Evolutionary conservation across 2,329 filamentous ascomycete species (phyloP).

Genomic region (Neonectria coccinea): DNA sequence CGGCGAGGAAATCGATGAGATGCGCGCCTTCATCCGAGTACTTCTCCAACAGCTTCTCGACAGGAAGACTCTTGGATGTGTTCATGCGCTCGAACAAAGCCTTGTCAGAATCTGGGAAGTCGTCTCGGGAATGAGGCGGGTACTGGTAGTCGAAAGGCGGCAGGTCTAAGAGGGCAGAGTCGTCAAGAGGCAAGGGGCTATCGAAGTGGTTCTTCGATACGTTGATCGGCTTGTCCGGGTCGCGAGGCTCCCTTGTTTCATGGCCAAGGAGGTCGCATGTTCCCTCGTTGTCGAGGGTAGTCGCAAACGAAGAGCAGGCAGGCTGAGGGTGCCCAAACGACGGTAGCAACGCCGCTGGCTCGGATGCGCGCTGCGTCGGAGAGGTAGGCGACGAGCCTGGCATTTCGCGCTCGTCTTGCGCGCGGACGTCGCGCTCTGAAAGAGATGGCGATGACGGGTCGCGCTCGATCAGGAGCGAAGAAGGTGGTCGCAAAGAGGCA

Average conservation of each 20-base stretch:
- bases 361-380: not conserved
- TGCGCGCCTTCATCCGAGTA: constrained; percentile 26
- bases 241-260: not conserved
- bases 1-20: constrained; percentile 19
- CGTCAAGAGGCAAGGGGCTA: constrained; percentile 7
- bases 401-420: not conserved
- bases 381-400: constrained; percentile 9
- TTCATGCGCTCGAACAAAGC: constrained; percentile 10
- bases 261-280: not conserved
- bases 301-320: constrained; percentile 17
- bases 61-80: constrained; percentile 21
- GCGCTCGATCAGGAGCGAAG: constrained; percentile 35
- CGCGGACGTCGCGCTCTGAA: not conserved
- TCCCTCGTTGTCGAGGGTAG: constrained; percentile 11
- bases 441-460: not conserved
- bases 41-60: constrained; percentile 16
- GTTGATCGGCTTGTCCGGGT: not conserved
- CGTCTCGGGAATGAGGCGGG: constrained; percentile 27
- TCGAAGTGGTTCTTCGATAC: constrained; percentile 22
- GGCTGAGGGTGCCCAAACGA: constrained; percentile 1
- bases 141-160: constrained; percentile 20
- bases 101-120: constrained; percentile 22
- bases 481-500: constrained; percentile 30
- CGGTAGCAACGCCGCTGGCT: constrained; percentile 18
- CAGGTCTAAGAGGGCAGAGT: constrained; percentile 12